Conservation (phyloP, 257 asterid genomes). For the Eustoma russellianum region DNA sequence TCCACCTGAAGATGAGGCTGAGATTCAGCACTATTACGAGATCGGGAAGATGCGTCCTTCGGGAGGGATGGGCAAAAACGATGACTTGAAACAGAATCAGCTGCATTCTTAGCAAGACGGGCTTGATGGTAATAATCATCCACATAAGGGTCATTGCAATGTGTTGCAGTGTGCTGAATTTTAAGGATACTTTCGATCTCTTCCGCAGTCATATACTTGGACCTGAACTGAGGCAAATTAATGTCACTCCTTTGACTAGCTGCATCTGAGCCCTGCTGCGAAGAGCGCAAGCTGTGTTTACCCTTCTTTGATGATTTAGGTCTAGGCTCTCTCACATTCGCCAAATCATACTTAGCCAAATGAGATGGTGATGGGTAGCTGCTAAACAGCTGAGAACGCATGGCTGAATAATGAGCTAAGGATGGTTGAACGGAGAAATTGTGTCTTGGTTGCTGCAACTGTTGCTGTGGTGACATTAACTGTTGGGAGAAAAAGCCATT, state of each 20-base stretch:
- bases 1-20: constrained; percentile 85
- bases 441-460: constrained; percentile 49
- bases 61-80: constrained; percentile 58
- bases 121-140: constrained; percentile 91
- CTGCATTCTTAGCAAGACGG: constrained; percentile 70
- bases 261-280: constrained; percentile 62
- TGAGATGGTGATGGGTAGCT: constrained; percentile 71
- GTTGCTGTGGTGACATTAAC: constrained; percentile 41
- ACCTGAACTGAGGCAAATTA: constrained; percentile 50
- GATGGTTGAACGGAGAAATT: constrained; percentile 59
- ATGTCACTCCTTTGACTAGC: constrained; percentile 54
- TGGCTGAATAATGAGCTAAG: constrained; percentile 47
- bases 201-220: constrained; percentile 85
- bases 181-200: constrained; percentile 78
- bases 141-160: constrained; percentile 64
- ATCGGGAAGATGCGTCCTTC: constrained; percentile 62
- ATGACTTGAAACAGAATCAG: constrained; percentile 45
- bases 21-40: constrained; percentile 57
- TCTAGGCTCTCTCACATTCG: constrained; percentile 49
- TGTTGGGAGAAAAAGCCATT: constrained; percentile 47
- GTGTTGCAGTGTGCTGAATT: constrained; percentile 79
- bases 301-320: constrained; percentile 55
- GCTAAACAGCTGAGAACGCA: constrained; percentile 52
- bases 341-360: constrained; percentile 37
- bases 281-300: constrained; percentile 54